Percentiles rank a stretch among this genome's conserved stretches.
Evolutionary conservation across 2,329 filamentous ascomycete species (phyloP).

Genomic region (Aspergillus piperis): DNA sequence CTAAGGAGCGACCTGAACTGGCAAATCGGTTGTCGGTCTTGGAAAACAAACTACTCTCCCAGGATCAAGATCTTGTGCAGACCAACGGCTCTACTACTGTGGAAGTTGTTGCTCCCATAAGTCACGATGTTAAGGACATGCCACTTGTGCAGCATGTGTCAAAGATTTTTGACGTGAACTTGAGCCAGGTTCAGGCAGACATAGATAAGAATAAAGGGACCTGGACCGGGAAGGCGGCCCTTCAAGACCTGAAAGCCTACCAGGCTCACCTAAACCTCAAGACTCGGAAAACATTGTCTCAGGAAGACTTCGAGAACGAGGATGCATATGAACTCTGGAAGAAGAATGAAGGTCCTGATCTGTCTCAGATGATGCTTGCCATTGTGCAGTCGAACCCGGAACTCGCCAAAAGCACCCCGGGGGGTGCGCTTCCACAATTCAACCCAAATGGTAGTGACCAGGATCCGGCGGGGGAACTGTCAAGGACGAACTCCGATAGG

Average conservation of each 20-base stretch:
- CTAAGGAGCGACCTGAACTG: constrained; percentile 81
- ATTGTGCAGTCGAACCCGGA: constrained; percentile 85
- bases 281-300: constrained; percentile 72
- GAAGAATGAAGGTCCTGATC: constrained; percentile 79
- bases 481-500: constrained; percentile 49
- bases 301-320: constrained; percentile 85
- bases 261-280: constrained; percentile 84
- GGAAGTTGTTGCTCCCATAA: constrained; percentile 80
- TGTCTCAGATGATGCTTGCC: constrained; percentile 91
- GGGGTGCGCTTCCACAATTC: constrained; percentile 59
- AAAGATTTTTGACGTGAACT: constrained; percentile 78
- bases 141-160: constrained; percentile 84
- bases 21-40: constrained; percentile 75
- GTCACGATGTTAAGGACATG: constrained; percentile 97
- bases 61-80: constrained; percentile 85
- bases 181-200: constrained; percentile 79
- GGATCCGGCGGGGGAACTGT: constrained; percentile 43
- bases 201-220: constrained; percentile 76
- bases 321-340: constrained; percentile 90
- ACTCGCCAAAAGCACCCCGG: constrained; percentile 73
- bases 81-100: constrained; percentile 63
- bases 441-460: constrained; percentile 45
- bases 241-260: constrained; percentile 90
- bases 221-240: constrained; percentile 90
- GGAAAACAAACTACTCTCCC: constrained; percentile 89